Conservation (phyloP, 2,329 filamentous ascomycete genomes). For the Orbilia brochopaga region DNA sequence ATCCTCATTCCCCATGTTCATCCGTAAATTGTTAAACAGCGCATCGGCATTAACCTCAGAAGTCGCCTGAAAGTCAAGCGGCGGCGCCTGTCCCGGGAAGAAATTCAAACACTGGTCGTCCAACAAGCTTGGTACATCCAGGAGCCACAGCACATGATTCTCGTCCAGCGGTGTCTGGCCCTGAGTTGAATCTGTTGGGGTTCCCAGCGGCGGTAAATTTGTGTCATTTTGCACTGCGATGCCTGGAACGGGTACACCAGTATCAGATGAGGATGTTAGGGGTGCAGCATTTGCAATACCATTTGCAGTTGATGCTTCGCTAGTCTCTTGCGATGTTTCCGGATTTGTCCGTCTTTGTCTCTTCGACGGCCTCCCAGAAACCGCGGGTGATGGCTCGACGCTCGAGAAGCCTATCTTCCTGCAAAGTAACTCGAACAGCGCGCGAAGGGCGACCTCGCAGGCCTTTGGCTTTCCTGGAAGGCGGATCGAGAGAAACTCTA, state of each 20-base stretch:
- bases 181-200: conserved; percentile 10
- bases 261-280: not conserved
- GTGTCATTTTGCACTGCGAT: not conserved
- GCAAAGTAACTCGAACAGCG: conserved; percentile 35
- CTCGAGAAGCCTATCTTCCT: conserved; percentile 21
- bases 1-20: conserved; percentile 45
- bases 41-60: conserved; percentile 39
- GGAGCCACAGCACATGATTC: conserved; percentile 37
- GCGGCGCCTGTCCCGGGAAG: conserved; percentile 25
- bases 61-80: conserved; percentile 25
- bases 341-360: conserved; percentile 16
- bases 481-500: conserved; percentile 24
- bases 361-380: not conserved
- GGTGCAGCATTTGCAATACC: not conserved
- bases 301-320: not conserved
- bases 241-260: not conserved
- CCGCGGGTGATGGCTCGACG: not conserved
- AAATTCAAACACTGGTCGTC: conserved; percentile 43
- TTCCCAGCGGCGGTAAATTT: not conserved
- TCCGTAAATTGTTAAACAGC: conserved; percentile 34
- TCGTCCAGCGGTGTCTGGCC: conserved; percentile 25
- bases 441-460: conserved; percentile 35
- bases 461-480: conserved; percentile 44
- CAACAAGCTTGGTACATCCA: conserved; percentile 32
- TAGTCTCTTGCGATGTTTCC: not conserved